Evolutionary conservation across 257 asterid genomes (phyloP), one percentile per base, ranked within the genome.

Genomic region (Penstemon barbatus): DNA sequence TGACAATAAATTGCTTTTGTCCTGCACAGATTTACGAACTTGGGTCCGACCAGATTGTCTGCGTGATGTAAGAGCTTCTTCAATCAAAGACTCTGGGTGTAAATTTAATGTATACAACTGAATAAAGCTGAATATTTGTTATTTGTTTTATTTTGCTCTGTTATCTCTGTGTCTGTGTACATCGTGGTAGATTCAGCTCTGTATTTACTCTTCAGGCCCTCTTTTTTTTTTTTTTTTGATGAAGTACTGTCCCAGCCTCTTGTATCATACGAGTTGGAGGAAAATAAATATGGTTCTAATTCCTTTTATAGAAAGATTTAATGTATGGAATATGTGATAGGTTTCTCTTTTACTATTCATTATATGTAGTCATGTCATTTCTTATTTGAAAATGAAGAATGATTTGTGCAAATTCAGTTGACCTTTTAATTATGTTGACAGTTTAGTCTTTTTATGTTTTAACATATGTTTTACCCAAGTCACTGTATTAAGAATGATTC

Each of bases 21-120:
- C n/a, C 7, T 68, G 73, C 80, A 79, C 80, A 79, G 84, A 63
- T 70, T 9, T 59, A 36, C 56, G 36, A 33, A 60, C 33, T 37
- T 12, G 15, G 68, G 57, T 63, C 42, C 13, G 4, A 63, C n/a
- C 55, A 44, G 53, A 55, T 45, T 8, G 39, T 50, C 38, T 56
- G 33, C 53, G 45, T 57, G 54, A 56, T 62, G 77, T 57, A 51
- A 6, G 36, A 45, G 67, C 54, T 55, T 65, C 57, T 69, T 53
- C 39, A 48, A 63, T 36, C 18, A 11, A 54, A n/a, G 48, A 12
- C 67, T 59, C 67, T 71, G 36, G 6, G 33, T 45, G 61, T 45
- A 57, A 68, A 71, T 51, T 64, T 58, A 61, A 41, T 79, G 74
- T 68, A 64, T 15, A 63, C 48, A 63, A 68, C 68, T 65, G 71